Evolutionary conservation across 495 filamentous ascomycete genomes (phyloP).

Genomic region (Lindgomyces ingoldianus): DNA sequence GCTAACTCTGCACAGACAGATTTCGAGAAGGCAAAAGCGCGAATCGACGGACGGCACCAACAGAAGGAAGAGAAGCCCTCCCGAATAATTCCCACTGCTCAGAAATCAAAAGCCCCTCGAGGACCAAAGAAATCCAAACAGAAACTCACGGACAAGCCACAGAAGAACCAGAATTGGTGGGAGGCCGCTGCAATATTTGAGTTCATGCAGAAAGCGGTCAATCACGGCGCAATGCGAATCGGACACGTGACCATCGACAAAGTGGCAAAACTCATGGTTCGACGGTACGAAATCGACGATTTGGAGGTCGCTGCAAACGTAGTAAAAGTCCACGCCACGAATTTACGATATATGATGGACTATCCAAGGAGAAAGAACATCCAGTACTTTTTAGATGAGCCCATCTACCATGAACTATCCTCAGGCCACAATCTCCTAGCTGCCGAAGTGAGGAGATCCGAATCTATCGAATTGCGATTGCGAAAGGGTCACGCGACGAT

Average conservation of each 20-base stretch:
- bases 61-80: not conserved
- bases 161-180: slow-evolving; percentile 40
- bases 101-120: too few relatives aligned
- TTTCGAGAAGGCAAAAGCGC: slow-evolving; percentile 12
- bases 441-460: slow-evolving; percentile 15
- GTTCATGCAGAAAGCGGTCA: slow-evolving; percentile 34
- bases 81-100: too few relatives aligned
- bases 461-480: slow-evolving; percentile 20
- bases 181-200: slow-evolving; percentile 34
- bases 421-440: slow-evolving; percentile 20
- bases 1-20: slow-evolving; percentile 8
- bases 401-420: slow-evolving; percentile 28
- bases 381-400: slow-evolving; percentile 12
- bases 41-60: slow-evolving; percentile 11
- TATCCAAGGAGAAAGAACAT: slow-evolving; percentile 24
- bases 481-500: slow-evolving; percentile 20
- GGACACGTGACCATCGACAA: slow-evolving; percentile 21
- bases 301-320: slow-evolving; percentile 21
- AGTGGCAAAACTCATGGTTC: slow-evolving; percentile 23
- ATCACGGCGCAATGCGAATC: slow-evolving; percentile 17
- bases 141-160: slow-evolving; percentile 24
- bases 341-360: slow-evolving; percentile 35
- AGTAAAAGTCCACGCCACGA: slow-evolving; percentile 32
- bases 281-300: slow-evolving; percentile 32
- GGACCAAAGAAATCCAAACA: not conserved